Evolutionary conservation across 1,284 basidiomycete genomes (phyloP), one percentile per base, ranked within the genome.

Genomic region (Ceratobasidium theobromae): DNA sequence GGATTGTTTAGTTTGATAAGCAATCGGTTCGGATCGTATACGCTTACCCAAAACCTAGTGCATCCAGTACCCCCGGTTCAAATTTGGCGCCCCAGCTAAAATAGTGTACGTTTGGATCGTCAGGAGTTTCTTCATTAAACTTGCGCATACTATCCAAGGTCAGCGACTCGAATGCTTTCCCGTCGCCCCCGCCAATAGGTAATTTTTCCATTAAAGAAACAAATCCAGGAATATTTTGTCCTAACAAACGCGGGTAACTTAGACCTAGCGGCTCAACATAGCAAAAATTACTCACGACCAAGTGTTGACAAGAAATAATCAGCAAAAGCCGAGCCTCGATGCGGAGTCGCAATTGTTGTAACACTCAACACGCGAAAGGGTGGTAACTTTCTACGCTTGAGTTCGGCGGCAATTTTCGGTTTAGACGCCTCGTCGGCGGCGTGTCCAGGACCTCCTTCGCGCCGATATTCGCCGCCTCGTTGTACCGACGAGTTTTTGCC

Each of bases 1-100:
- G 67, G 6, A 5, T 14, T 12, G 28, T 28, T 18, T 14, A 35
- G 6, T 6, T 48, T 33, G 16, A 23, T 11, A 40, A 23, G 12
- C 30, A 67, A 16, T n/a, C 30, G 6, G 16, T 32, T 49, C 2
- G 8, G 9, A 18, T 43, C 25, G 3, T 18, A 16, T 2, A 4
- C 1, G 38, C 58, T 64, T 23, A 64, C 58, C 58, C 30, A 64
- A 40, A 6, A 76, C 80, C 73, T 71, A 89, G 94, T 0, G 92
- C 90, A 76, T 95, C 92, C 49, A 95, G 85, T 66, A 95, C 78
- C 0, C 91, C 90, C 2, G 95, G 94, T 12, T 90, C 84, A 75
- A 94, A 95, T 23, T 82, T 81, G 3, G 95, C 95, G 9, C 95
- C 95, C 90, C 93, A 98, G 72, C 90, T 93, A 73, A 90, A 95